Conservation (phyloP, 2,329 filamentous ascomycete species). For the Claviceps sp. region DNA sequence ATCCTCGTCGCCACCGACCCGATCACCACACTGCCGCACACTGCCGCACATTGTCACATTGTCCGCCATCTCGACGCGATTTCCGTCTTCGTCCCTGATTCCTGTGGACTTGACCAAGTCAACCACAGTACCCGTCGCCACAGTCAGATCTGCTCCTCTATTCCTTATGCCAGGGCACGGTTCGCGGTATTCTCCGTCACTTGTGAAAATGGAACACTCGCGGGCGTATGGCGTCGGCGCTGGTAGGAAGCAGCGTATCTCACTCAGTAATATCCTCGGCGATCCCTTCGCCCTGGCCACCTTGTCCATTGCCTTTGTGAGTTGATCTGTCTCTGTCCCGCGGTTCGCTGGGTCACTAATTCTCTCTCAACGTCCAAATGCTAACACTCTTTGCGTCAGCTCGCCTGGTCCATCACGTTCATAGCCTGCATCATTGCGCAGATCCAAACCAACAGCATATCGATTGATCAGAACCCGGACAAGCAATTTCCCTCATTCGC, state of each 20-base stretch:
- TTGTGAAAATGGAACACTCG: constrained; percentile 68
- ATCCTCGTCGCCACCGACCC: not conserved
- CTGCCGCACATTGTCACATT: not conserved
- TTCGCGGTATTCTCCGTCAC: constrained; percentile 58
- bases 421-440: constrained; percentile 69
- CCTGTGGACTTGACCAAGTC: not conserved
- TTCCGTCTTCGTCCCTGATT: not conserved
- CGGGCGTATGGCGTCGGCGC: constrained; percentile 37
- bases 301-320: constrained; percentile 73
- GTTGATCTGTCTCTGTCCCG: not conserved
- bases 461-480: constrained; percentile 9
- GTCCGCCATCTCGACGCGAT: not conserved
- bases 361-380: not conserved
- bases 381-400: constrained; percentile 33
- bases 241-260: constrained; percentile 49
- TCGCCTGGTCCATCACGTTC: constrained; percentile 91
- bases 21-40: not conserved
- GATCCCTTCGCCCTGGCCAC: constrained; percentile 95
- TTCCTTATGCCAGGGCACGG: constrained; percentile 63
- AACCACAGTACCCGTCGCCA: not conserved
- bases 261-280: constrained; percentile 75
- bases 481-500: constrained; percentile 65
- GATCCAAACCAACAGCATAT: constrained; percentile 27
- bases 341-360: too few relatives aligned
- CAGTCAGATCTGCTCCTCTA: not conserved